phyloP scores from a whole-genome alignment of 345 rosid genomes.

The Moringa oleifera region DNA sequence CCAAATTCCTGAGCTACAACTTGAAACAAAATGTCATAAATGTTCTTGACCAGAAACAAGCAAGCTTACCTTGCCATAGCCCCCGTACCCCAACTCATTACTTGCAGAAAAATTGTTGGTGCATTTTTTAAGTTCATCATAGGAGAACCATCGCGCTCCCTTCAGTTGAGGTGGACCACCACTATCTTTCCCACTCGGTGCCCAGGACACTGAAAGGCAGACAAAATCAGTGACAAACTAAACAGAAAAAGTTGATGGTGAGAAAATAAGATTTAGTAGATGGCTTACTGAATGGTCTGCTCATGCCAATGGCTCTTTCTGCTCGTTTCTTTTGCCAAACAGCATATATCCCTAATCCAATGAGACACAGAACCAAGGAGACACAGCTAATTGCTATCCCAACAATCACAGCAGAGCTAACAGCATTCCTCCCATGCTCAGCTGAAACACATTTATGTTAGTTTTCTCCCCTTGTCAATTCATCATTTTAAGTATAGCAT shows the following conservation, averaged over 20 bases:
- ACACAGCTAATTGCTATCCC: constrained; percentile 49
- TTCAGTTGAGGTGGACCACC: constrained; percentile 88
- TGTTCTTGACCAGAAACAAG: not conserved
- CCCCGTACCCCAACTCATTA: constrained; percentile 89
- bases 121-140: constrained; percentile 81
- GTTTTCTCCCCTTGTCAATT: constrained; percentile 2
- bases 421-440: constrained; percentile 27
- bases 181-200: constrained; percentile 72
- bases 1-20: constrained; percentile 1
- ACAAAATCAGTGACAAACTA: not conserved
- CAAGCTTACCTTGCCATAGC: constrained; percentile 72
- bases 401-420: constrained; percentile 38
- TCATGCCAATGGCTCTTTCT: constrained; percentile 79
- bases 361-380: constrained; percentile 52
- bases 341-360: constrained; percentile 68
- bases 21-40: not conserved
- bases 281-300: constrained; percentile 79
- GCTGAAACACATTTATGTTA: constrained; percentile 34
- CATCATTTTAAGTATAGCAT: not conserved
- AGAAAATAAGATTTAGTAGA: not conserved
- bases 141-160: constrained; percentile 96
- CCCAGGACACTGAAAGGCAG: constrained; percentile 74
- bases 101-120: constrained; percentile 63
- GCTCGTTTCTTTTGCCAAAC: constrained; percentile 91
- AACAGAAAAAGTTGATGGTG: not conserved